These are phyloP conservation scores for Candida sanyaensis DNA, from an alignment of 1,139 yeast species.

Conservation along the genomic window DNA sequence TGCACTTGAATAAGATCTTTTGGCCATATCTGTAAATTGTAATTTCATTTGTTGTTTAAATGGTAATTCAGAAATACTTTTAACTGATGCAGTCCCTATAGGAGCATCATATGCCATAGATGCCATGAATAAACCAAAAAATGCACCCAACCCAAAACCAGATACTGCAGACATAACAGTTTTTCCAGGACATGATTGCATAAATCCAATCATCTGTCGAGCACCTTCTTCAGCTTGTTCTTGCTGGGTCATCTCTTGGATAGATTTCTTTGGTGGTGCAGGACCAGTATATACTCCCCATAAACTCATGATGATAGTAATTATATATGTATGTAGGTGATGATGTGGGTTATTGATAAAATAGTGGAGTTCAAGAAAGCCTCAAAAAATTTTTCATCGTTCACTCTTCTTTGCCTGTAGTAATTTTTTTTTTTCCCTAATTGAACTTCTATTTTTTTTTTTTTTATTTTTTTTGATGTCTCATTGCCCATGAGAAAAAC, in stretches of 20 bases:
- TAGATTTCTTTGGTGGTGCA: slow-evolving; percentile 37
- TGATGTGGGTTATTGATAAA: not conserved
- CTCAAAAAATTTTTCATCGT: too few species aligned
- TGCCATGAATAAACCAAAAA: slow-evolving; percentile 96
- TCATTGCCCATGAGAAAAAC: not conserved
- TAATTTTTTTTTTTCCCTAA: not conserved
- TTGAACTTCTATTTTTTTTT: too few species aligned
- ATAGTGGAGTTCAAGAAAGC: not conserved
- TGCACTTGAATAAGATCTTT: slow-evolving; percentile 82
- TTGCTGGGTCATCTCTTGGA: slow-evolving; percentile 79
- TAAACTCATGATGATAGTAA: slow-evolving; percentile 10
- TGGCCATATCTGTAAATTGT: slow-evolving; percentile 92
- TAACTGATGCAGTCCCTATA: slow-evolving; percentile 56
- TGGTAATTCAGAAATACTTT: slow-evolving; percentile 76
- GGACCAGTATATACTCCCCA: slow-evolving; percentile 25
- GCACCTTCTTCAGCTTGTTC: slow-evolving; percentile 95
- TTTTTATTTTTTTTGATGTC: not conserved
- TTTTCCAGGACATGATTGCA: slow-evolving; percentile 96
- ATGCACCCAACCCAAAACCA: slow-evolving; percentile 95
- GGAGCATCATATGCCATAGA: slow-evolving; percentile 87
- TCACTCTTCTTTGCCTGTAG: not conserved
- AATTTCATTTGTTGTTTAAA: slow-evolving; percentile 90
- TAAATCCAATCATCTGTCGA: slow-evolving; percentile 73
- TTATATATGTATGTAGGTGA: not conserved
- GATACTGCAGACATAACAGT: slow-evolving; percentile 89